Percentiles rank a stretch among this genome's conserved stretches.
Conservation (phyloP, 768 basidiomycete genomes). For the Suillus subaureus region DNA sequence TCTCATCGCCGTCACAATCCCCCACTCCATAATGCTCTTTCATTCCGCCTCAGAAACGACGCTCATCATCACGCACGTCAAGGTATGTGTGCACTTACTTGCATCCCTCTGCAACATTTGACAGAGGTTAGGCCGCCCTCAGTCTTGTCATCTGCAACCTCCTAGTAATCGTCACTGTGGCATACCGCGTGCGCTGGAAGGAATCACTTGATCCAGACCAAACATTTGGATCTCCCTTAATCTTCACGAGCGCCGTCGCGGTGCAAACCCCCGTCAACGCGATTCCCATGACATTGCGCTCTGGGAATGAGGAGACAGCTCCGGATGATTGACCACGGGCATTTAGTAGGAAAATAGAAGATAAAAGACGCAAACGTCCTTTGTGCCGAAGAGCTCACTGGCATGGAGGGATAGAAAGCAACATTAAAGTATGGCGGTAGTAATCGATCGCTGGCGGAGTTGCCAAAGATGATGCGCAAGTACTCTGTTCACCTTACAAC, state of each 20-base stretch:
- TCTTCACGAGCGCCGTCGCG: not conserved
- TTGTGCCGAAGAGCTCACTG: not conserved
- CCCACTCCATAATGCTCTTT: slow-evolving; percentile 1
- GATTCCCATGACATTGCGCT: not conserved
- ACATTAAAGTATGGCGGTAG: not conserved
- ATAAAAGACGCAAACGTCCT: not conserved
- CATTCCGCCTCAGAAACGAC: not conserved
- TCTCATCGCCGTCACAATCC: not conserved
- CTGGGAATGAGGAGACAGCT: no score
- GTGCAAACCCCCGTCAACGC: not conserved
- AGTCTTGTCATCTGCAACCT: slow-evolving; percentile 9
- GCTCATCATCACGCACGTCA: not conserved
- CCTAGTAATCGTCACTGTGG: slow-evolving; percentile 2
- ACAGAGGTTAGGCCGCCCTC: slow-evolving; percentile 1
- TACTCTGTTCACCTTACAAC: not conserved
- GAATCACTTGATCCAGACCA: slow-evolving; percentile 2
- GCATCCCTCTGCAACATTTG: not conserved
- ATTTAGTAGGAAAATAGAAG: not conserved
- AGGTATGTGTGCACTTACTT: not conserved
- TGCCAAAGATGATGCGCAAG: not conserved
- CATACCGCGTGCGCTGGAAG: not conserved
- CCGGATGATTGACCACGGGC: not conserved
- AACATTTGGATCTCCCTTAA: not conserved
- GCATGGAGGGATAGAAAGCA: not conserved
- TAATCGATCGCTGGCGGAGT: not conserved